Conservation (phyloP, 192 early-diverging fungal species). For the Coemansia sp. region DNA sequence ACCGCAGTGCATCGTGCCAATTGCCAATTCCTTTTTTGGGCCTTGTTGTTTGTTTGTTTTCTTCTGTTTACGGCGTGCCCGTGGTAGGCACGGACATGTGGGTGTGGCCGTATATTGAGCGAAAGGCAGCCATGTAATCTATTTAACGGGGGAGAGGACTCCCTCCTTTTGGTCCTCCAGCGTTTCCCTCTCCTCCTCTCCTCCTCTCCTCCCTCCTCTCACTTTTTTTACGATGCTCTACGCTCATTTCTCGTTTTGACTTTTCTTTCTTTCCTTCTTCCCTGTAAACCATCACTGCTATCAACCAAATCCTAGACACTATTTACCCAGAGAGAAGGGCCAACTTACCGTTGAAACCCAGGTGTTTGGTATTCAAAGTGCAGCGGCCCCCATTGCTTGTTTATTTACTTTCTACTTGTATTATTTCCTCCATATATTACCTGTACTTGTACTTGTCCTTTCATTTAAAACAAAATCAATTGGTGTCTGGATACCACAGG, state of each 20-base stretch:
- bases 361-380: neutral
- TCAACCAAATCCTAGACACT: neutral
- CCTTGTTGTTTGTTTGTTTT: neutral
- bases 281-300: neutral
- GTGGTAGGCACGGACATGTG: slow-evolving; percentile 6
- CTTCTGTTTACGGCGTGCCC: slow-evolving; percentile 5
- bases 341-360: neutral
- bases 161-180: neutral
- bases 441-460: neutral
- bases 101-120: neutral
- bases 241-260: neutral
- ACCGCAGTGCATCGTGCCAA: neutral
- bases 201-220: neutral
- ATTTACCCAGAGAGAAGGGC: neutral
- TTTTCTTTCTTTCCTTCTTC: neutral
- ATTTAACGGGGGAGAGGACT: neutral
- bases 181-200: neutral
- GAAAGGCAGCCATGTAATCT: neutral
- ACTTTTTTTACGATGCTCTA: neutral
- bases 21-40: neutral
- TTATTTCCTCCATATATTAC: neutral
- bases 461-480: neutral
- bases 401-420: neutral
- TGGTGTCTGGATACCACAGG: neutral
- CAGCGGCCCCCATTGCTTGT: neutral